Base-by-base conservation (phyloP, 129 eudicot genomes). In the Chrysanthemum lavandulifolium region DNA sequence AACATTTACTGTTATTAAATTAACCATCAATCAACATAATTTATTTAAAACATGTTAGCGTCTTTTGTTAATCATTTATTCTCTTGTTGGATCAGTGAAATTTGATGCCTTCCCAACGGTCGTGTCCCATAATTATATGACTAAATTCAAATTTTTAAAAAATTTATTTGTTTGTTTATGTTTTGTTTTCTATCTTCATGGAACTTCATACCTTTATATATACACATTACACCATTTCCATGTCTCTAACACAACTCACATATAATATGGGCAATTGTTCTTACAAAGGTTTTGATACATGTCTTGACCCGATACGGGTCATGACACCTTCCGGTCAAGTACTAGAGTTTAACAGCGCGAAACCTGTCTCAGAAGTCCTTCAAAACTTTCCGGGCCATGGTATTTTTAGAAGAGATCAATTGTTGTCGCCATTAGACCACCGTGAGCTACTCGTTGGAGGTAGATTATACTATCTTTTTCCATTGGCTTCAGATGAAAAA, bases 201-300 rank as follows among this genome's bases (percentile, higher is more conserved):
- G 15, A 77, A 69, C 70, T 69, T 61, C 58, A 52, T 27, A 70
- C 72, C 57, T 65, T 16, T 61, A 62, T 62, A 53, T 59, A 78
- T 54, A 78, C 43, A 78, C 25, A 56, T 14, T 31, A 52, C 59
- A 25, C 82, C 61, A 53, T 53, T 25, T 64, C 23, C 53, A 40
- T 6, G 60, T 63, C n/a, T 19, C 19, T 54, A n/a, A 62, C 50
- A 62, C 7, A 70, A 8, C 76, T 31, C 19, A 61, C 16, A 56
- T 10, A 6, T 5, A 90, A 6, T 5, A 90, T 85, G 97, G 97
- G 97, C 55, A 87, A 84, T 72, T 87, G 91, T 52, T 76, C 95
- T 71, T 69, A 50, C 45, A 91, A 85, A 78, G 85, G 86, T 43
- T 67, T 84, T 23, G 69, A 57, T 19, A 27, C 65, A 76, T 51